Conservation (phyloP, 2,329 filamentous ascomycete genomes). For the Aspergillus sp. region DNA sequence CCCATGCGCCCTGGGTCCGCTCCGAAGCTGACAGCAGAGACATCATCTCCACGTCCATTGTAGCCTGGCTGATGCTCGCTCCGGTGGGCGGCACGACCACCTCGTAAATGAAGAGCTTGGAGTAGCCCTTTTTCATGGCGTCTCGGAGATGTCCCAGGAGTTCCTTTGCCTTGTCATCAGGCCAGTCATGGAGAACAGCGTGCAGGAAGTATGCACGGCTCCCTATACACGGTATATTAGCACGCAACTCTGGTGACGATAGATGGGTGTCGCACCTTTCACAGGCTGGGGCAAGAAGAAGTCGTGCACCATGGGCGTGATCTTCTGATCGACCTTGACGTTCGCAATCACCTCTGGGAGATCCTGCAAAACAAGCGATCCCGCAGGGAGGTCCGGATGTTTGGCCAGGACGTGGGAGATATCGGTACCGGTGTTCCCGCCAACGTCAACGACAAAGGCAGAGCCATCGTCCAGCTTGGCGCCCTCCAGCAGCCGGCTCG, state of each 20-base stretch:
- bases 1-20: slow-evolving; percentile 30
- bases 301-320: slow-evolving; percentile 26
- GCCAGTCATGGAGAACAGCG: slow-evolving; percentile 45
- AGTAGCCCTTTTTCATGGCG: slow-evolving; percentile 41
- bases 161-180: slow-evolving; percentile 31
- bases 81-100: slow-evolving; percentile 36
- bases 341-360: slow-evolving; percentile 36
- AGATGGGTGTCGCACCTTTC: slow-evolving; percentile 17
- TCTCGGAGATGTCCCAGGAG: slow-evolving; percentile 30
- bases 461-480: slow-evolving; percentile 14
- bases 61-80: slow-evolving; percentile 29
- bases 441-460: slow-evolving; percentile 40
- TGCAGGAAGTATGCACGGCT: slow-evolving; percentile 44
- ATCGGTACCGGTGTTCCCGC: slow-evolving; percentile 41
- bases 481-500: slow-evolving; percentile 20
- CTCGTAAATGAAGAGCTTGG: slow-evolving; percentile 41
- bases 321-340: slow-evolving; percentile 21
- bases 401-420: slow-evolving; percentile 28
- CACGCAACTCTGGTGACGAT: not conserved
- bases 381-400: slow-evolving; percentile 32
- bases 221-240: slow-evolving; percentile 17
- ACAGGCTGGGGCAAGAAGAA: slow-evolving; percentile 28
- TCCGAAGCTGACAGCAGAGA: slow-evolving; percentile 47
- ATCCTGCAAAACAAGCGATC: slow-evolving; percentile 39
- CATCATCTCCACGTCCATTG: slow-evolving; percentile 41